Percentiles rank a stretch among this genome's conserved stretches.
These are phyloP conservation scores for Phytophthora pistaciae DNA, from an alignment of 352 stramenopile species.

Conservation along the genomic window DNA sequence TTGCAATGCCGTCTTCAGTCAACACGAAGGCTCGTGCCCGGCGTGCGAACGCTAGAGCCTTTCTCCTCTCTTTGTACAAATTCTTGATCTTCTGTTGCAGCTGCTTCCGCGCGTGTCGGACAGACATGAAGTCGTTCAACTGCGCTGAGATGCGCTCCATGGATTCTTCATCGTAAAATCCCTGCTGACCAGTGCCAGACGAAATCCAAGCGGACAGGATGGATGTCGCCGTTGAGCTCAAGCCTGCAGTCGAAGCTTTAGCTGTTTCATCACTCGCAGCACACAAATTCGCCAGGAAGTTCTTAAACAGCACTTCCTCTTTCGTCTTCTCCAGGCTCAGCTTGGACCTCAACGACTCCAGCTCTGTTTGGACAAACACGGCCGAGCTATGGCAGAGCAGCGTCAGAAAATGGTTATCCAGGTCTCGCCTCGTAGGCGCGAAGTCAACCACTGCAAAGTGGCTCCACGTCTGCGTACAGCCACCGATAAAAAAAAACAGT, in stretches of 20 bases:
- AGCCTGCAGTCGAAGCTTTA: constrained; percentile 10
- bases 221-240: constrained; percentile 15
- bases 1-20: constrained; percentile 31
- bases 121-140: constrained; percentile 31
- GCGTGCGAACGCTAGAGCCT: constrained; percentile 26
- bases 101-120: constrained; percentile 25
- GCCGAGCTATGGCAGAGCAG: constrained; percentile 31
- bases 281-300: constrained; percentile 28
- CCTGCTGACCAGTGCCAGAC: constrained; percentile 20
- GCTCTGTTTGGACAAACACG: constrained; percentile 16
- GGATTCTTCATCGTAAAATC: constrained; percentile 30
- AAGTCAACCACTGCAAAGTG: constrained; percentile 59
- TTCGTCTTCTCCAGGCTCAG: constrained; percentile 26
- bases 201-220: constrained; percentile 38
- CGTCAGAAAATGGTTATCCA: constrained; percentile 49
- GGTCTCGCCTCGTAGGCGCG: constrained; percentile 41
- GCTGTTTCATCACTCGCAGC: constrained; percentile 24
- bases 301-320: constrained; percentile 26
- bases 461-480: constrained; percentile 49
- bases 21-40: constrained; percentile 30
- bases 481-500: neutral
- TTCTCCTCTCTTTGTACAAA: constrained; percentile 14
- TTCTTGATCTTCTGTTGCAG: constrained; percentile 19
- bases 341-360: constrained; percentile 21
- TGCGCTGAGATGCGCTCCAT: constrained; percentile 47